Base-by-base conservation (phyloP, 441 rosid species). In the Macaranga tanarius region DNA sequence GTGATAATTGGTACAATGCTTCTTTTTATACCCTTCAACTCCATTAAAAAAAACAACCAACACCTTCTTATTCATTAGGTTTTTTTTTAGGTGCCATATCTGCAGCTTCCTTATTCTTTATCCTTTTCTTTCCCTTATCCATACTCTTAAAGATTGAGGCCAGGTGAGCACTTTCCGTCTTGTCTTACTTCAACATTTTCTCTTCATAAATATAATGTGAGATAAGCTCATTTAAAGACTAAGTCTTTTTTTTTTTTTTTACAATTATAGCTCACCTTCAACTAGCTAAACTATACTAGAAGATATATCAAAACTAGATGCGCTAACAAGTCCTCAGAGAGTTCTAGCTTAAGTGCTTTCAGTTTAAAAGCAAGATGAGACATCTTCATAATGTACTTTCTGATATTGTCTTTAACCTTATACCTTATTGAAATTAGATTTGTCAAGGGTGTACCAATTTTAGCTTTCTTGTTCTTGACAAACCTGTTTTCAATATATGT, bases 311-410 rank as follows among this genome's bases (percentile, higher is more conserved):
- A 10, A 63, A n/a, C 17, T 15, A 44, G n/a, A n/a, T 63, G 52
- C 52, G 42, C 67, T 20, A 62, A n/a, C 12, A 62, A 40, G 66
- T 62, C 66, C 66, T 62, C 48, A 38, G 11, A 62, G 22, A 17
- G n/a, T 10, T 34, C 66, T 34, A 51, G n/a, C 55, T 51, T 51
- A 16, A 51, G 55, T 16, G 55, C 55, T 16, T 16, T 51, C 16
- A 55, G 7, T 7, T 20, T 55, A 5, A 9, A 55, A 55, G 59
- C 59, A 55, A 19, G 7, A 55, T 55, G 59, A 55, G 59, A 55
- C 23, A 55, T 55, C 11, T 55, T 26, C 20, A n/a, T 19, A 7
- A n/a, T 55, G 10, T 55, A 55, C 59, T 55, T 26, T 7, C 10
- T n/a, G 0, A 55, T 55, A 9, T 55, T 55, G 7, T 26, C 25